Conservation (phyloP, 768 basidiomycete species). For the Collybia mongolica region DNA sequence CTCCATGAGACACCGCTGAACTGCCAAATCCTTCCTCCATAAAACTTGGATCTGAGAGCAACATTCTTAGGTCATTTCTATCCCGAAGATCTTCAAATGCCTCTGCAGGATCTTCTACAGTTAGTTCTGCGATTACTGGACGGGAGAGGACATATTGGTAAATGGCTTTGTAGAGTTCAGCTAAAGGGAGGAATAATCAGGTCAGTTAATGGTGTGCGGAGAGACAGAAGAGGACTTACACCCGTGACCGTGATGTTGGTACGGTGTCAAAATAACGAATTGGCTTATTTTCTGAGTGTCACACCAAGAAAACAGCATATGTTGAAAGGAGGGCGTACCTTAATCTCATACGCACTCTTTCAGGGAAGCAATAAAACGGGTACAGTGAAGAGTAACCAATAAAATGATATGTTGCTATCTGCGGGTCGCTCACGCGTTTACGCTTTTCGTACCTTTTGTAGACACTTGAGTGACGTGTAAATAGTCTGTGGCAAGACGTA, state of each 20-base stretch:
- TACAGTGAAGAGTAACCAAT: constrained; percentile 93
- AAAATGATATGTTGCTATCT: constrained; percentile 79
- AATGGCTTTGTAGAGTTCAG: constrained; percentile 83
- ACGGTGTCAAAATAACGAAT: constrained; percentile 90
- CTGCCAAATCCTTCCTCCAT: constrained; percentile 68
- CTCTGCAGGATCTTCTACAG: constrained; percentile 97
- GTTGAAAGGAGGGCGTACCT: constrained; percentile 48
- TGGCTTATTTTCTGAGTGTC: constrained; percentile 55
- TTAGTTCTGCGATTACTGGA: constrained; percentile 81
- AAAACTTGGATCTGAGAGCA: constrained; percentile 63
- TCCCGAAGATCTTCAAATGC: constrained; percentile 96
- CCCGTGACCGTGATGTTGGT: constrained; percentile 87
- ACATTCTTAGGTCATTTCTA: constrained; percentile 82
- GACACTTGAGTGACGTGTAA: neutral
- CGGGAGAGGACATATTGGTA: constrained; percentile 72
- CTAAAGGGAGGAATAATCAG: constrained; percentile 35
- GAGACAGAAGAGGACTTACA: constrained; percentile 49
- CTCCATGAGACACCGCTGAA: constrained; percentile 43
- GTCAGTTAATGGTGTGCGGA: neutral
- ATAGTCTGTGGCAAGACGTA: constrained; percentile 36
- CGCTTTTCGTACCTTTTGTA: constrained; percentile 78
- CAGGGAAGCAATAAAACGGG: constrained; percentile 95
- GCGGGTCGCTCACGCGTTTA: constrained; percentile 49
- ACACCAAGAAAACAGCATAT: neutral
- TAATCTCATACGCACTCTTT: constrained; percentile 80